Base-by-base conservation (phyloP, 2,329 filamentous ascomycete genomes). In the Colletotrichum lindemuthianum region DNA sequence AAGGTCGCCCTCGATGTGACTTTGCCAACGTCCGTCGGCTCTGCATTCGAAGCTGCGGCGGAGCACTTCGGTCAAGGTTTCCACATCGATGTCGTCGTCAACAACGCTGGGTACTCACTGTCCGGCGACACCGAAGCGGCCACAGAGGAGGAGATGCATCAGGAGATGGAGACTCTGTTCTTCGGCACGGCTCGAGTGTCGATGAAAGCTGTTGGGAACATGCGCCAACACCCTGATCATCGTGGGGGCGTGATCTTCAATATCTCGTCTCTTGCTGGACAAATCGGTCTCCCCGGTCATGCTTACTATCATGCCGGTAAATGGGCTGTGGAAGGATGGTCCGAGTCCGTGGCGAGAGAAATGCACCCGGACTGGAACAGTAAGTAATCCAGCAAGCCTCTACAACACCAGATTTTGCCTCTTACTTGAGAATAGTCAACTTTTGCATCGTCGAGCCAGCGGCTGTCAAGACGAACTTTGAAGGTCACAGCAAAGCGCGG, bases 1-100 rank as follows among this genome's bases (percentile, higher is more conserved):
- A 83, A 82, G 65, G 70, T 84, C 2, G 69, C 72, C 0, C 72
- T 86, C 2, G 82, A 86, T 59, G 82, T 86, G 2, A 84, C 80
- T 0, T 82, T 77, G 0, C 65, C 68, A 0, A 24, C 55, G 0
- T 76, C 77, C 1, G 76, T 84, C 60, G 68, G 75, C 8, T 55
- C 58, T 1, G 79, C 79, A 0, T 68, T 84, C 12, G 34, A 59
- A 0, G 66, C 70, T 0, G 72, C 79, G 2, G 71, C 75, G 2
- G 59, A 66, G 1, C 57, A 73, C 7, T 79, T 80, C 37, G 77
- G 78, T 56, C 52, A 69, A 39, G 59, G 6, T 24, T 65, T 65
- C 4, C 70, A 72, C 12, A 57, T 77, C 44, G 75, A 77, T 40
- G 69, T 76, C 4, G 67, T 77, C 1, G 73, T 77, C 24, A 75